Conservation (phyloP, 2,329 filamentous ascomycete genomes). For the Pseudopyricularia javanii region DNA sequence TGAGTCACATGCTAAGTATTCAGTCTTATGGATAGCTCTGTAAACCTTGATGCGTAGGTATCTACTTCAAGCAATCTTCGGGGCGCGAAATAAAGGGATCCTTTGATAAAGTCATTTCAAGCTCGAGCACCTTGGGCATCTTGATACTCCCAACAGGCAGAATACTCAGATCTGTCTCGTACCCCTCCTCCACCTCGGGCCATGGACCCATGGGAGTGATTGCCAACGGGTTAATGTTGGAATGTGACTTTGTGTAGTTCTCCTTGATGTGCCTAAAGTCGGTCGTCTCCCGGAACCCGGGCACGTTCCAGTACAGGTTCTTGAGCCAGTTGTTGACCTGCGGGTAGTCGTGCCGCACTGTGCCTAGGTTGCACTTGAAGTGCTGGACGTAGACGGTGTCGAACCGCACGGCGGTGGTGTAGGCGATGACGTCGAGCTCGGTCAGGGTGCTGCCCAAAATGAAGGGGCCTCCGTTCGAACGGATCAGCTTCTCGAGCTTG, state of each 20-base stretch:
- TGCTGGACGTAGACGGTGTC: constrained; percentile 52
- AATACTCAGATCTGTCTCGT: constrained; percentile 33
- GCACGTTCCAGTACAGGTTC: constrained; percentile 43
- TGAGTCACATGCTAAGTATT: no score
- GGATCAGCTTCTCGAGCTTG: constrained; percentile 35
- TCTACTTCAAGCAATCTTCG: no score
- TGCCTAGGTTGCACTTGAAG: constrained; percentile 55
- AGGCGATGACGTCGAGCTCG: constrained; percentile 46
- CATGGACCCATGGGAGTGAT: constrained; percentile 53
- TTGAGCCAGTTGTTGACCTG: constrained; percentile 48
- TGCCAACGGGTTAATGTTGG: constrained; percentile 43
- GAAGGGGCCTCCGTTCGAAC: constrained; percentile 30
- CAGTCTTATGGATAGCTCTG: no score
- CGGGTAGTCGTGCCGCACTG: constrained; percentile 46
- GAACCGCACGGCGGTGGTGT: constrained; percentile 45
- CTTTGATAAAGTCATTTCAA: no score
- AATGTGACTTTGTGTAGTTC: constrained; percentile 47
- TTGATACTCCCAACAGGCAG: constrained; percentile 32
- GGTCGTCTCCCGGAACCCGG: constrained; percentile 44
- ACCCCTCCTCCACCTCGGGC: constrained; percentile 41
- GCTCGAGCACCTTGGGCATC: constrained; percentile 24
- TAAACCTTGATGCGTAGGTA: no score
- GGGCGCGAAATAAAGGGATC: no score
- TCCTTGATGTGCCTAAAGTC: constrained; percentile 59
- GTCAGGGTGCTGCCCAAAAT: constrained; percentile 42